These are phyloP conservation scores for Xylaria sp. DNA, from an alignment of 2,329 filamentous ascomycete genomes.

Conservation along the genomic window DNA sequence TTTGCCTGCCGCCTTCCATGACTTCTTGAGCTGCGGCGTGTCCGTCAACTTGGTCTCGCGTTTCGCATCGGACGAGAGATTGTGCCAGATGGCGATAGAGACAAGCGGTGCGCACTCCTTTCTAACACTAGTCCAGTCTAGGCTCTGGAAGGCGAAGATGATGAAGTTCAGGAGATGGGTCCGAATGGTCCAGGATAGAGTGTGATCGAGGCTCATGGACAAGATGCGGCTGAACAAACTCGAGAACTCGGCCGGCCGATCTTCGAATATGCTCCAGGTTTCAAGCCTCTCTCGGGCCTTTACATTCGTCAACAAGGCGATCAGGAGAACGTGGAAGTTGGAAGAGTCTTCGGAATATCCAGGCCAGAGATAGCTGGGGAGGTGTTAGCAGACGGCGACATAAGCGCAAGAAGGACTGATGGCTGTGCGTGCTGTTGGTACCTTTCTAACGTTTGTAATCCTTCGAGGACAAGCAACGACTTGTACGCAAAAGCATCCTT, in stretches of 20 bases:
- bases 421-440: conserved; percentile 3
- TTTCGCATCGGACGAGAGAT: conserved; percentile 79
- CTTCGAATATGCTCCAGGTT: conserved; percentile 85
- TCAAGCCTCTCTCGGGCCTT: conserved; percentile 88
- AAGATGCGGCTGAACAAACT: conserved; percentile 88
- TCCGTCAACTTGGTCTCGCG: conserved; percentile 79
- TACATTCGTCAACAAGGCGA: conserved; percentile 85
- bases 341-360: conserved; percentile 88
- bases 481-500: conserved; percentile 80
- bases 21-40: conserved; percentile 80
- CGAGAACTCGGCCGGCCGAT: conserved; percentile 84
- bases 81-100: conserved; percentile 95
- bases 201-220: conserved; percentile 81
- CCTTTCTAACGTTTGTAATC: conserved; percentile 85
- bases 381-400: conserved; percentile 16
- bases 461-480: conserved; percentile 85
- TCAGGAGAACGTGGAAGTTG: conserved; percentile 89
- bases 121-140: conserved; percentile 87
- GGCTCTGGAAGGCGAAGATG: conserved; percentile 90
- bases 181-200: conserved; percentile 72
- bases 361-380: conserved; percentile 83
- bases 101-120: conserved; percentile 97
- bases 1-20: conserved; percentile 88
- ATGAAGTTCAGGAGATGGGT: conserved; percentile 90
- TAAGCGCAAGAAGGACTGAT: neutral